Base-by-base conservation (phyloP, 805 yeast species). In the Cyberlindnera bimundalis region DNA sequence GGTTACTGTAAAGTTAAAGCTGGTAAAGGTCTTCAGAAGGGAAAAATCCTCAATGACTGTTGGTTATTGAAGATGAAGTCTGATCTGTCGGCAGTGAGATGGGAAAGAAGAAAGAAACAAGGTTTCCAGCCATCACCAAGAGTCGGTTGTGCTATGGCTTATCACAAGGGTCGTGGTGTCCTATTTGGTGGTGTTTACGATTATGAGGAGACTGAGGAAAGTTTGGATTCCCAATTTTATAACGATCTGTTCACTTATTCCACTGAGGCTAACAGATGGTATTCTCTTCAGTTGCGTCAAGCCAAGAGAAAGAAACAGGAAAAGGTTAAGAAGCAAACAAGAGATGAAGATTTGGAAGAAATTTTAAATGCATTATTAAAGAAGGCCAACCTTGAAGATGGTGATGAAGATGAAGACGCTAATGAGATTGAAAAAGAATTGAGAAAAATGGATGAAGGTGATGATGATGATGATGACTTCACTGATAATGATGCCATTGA, bases 121-220 rank as follows among this genome's bases (percentile, higher is more conserved):
- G 96, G 96, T 3, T 85, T 82, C 59, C 89, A 82, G 46, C 97
- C 97, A 4, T 78, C 91, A 2, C 85, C 97, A 12, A 75, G 98
- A 53, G 96, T 87, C n/a, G 98, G 99, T 0, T 84, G 95, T 57
- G 81, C 95, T 4, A 77, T 91, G 81, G 89, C 81, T 9, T 73
- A 73, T 50, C 98, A 91, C 63, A 84, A 86, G 53, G 95, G 95
- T 43, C 79, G 97, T 67, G 97, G 97, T 43, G 74, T 91, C 9
- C 55, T 90, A 57, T 93, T 91, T 66, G 98, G 98, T 28, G 98
- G 98, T 53, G 99, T 93, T 12, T 90, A 77, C 55, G 98, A 91
- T 62, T 85, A 76, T 46, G 96, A 90, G 52, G 99, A 91, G 63
- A 91, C 96, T 12, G 98, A 91, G 61, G 98, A 93, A 63, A 77